These are phyloP conservation scores for Arctium lappa DNA, from an alignment of 129 eudicot species.

Conservation along the genomic window DNA sequence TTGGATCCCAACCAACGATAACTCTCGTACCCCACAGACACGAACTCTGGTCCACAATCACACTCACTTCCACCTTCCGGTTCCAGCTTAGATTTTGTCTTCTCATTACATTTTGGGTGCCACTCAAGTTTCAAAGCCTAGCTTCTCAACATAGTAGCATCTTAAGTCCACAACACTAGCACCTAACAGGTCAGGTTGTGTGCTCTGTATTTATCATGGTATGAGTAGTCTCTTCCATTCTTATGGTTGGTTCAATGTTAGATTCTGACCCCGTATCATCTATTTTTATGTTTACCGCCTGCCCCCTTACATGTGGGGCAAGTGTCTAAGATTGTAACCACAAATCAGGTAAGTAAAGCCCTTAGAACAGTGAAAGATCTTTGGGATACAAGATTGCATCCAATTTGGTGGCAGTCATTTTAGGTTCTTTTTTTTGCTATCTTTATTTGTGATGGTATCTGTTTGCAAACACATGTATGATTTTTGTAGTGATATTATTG, in stretches of 20 bases:
- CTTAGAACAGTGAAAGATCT: neutral
- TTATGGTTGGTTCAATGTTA: too few relatives aligned
- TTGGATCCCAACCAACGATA: neutral
- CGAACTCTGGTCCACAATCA: neutral
- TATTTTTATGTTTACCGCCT: too few relatives aligned
- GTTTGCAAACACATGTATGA: conserved; percentile 8
- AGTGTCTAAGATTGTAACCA: neutral
- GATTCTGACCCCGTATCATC: too few relatives aligned
- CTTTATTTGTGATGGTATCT: neutral
- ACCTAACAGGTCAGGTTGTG: too few relatives aligned
- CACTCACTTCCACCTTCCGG: neutral
- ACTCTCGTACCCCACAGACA: neutral
- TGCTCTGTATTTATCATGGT: too few relatives aligned
- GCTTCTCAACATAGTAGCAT: too few relatives aligned
- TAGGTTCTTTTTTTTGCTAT: neutral
- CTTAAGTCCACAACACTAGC: too few relatives aligned
- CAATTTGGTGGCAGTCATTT: neutral
- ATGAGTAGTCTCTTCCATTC: too few relatives aligned
- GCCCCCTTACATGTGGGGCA: too few relatives aligned
- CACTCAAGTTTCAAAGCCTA: too few relatives aligned
- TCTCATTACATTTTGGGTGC: neutral
- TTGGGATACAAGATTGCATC: neutral
- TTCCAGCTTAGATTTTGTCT: too few relatives aligned
- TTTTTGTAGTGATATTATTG: conserved; percentile 4
- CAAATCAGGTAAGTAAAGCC: neutral